Conservation (phyloP, 805 yeast species). For the Kurtzmaniella fragi region DNA sequence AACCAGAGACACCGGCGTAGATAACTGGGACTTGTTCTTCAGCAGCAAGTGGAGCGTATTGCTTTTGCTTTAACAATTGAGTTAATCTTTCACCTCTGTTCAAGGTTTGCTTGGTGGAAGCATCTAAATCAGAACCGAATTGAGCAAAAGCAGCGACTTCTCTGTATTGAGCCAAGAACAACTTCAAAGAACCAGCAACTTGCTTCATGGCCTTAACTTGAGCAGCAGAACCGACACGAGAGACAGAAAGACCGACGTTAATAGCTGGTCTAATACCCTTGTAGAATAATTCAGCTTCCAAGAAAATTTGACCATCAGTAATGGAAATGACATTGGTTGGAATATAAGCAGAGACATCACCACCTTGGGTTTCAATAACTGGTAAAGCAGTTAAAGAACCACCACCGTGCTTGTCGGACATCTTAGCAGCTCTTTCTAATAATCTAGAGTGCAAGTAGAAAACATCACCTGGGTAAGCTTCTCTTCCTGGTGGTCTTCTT, state of each 20-base stretch:
- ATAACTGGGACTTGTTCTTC: slow-evolving; percentile 99
- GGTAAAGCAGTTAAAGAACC: slow-evolving; percentile 97
- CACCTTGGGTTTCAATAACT: slow-evolving; percentile 97
- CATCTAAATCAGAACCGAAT: slow-evolving; percentile 99
- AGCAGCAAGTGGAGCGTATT: slow-evolving; percentile 94
- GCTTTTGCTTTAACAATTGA: slow-evolving; percentile 96
- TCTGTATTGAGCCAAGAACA: slow-evolving; percentile 99
- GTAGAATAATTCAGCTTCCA: slow-evolving; percentile 99
- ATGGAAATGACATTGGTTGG: slow-evolving; percentile 97
- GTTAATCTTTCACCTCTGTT: slow-evolving; percentile 99
- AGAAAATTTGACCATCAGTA: slow-evolving; percentile 97
- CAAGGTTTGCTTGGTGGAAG: slow-evolving; percentile 98
- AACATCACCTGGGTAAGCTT: slow-evolving; percentile 96
- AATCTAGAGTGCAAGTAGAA: slow-evolving; percentile 93
- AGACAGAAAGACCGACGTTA: slow-evolving; percentile 98
- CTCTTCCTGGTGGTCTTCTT: slow-evolving; percentile 97
- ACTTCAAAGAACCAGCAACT: slow-evolving; percentile 99
- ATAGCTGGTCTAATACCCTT: slow-evolving; percentile 99
- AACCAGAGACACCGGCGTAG: slow-evolving; percentile 99
- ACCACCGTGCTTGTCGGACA: slow-evolving; percentile 83
- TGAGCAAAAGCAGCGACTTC: slow-evolving; percentile 99
- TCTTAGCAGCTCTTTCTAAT: slow-evolving; percentile 96
- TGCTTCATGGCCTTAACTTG: slow-evolving; percentile 99
- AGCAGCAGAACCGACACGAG: slow-evolving; percentile 99
- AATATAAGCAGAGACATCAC: slow-evolving; percentile 97